phyloP scores from a whole-genome alignment of 1,284 basidiomycete genomes.

The Hemileccinum hortonii region DNA sequence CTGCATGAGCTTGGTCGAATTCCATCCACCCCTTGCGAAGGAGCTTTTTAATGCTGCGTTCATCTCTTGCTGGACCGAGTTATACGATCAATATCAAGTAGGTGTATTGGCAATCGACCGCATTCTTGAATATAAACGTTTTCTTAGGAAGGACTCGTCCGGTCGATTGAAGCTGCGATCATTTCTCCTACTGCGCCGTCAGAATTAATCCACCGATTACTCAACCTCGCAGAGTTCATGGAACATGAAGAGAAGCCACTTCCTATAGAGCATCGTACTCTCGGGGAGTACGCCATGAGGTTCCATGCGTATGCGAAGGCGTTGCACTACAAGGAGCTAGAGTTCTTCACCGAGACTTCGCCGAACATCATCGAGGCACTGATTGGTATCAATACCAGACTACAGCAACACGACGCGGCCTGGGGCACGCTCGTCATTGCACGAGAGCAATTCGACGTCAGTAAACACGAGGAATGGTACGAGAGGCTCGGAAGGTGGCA shows the following conservation, averaged over 20 bases:
- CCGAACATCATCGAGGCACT: conserved; percentile 91
- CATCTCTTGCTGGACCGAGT: conserved; percentile 95
- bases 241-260: conserved; percentile 98
- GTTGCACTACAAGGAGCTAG: conserved; percentile 97
- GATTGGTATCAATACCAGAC: conserved; percentile 95
- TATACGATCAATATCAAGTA: conserved; percentile 96
- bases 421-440: conserved; percentile 93
- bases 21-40: conserved; percentile 88
- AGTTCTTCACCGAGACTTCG: conserved; percentile 91
- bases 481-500: conserved; percentile 97
- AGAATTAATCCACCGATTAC: conserved; percentile 90
- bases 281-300: conserved; percentile 92
- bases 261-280: conserved; percentile 89
- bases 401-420: conserved; percentile 96
- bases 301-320: conserved; percentile 98
- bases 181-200: conserved; percentile 79
- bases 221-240: conserved; percentile 99
- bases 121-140: conserved; percentile 5
- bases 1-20: conserved; percentile 91
- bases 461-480: conserved; percentile 96
- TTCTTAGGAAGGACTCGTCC: conserved; percentile 85
- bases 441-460: conserved; percentile 80
- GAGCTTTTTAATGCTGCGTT: conserved; percentile 99
- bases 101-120: conserved; percentile 17
- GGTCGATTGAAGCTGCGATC: conserved; percentile 87